These are phyloP conservation scores for Jaltomata sinuosa DNA, from an alignment of 257 asterid genomes.

Conservation along the genomic window DNA sequence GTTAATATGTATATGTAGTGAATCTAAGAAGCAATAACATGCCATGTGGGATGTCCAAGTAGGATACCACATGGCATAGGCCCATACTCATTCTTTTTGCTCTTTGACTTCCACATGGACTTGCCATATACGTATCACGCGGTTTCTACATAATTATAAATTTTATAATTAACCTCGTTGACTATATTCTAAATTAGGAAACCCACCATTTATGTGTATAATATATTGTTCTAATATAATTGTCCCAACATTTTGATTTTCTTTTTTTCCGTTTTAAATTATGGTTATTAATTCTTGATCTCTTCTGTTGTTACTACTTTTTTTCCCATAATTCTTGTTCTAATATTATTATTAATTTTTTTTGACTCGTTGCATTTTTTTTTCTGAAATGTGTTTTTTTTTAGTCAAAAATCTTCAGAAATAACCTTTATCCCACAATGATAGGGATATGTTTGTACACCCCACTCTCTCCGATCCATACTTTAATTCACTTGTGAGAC, in stretches of 20 bases:
- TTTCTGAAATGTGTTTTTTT: too few relatives aligned
- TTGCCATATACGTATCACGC: slow-evolving; percentile 8
- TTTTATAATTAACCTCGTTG: slow-evolving; percentile 9
- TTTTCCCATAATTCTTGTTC: too few relatives aligned
- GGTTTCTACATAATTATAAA: too few relatives aligned
- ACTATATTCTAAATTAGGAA: not conserved
- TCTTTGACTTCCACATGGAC: slow-evolving; percentile 13
- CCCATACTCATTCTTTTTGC: slow-evolving; percentile 8
- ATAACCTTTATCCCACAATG: too few relatives aligned
- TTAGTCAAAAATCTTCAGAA: too few relatives aligned
- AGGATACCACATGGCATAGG: slow-evolving; percentile 15
- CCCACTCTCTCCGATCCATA: too few relatives aligned
- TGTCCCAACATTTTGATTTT: not conserved
- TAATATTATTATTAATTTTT: too few relatives aligned
- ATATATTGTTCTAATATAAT: not conserved
- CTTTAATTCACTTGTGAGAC: too few relatives aligned
- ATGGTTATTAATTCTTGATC: not conserved
- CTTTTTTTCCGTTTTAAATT: not conserved
- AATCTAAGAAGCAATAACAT: slow-evolving; percentile 18
- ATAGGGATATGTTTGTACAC: too few relatives aligned
- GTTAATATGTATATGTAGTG: not conserved
- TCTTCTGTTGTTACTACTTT: too few relatives aligned
- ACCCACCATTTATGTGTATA: not conserved
- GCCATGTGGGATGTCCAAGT: slow-evolving; percentile 33
- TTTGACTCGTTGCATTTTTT: too few relatives aligned